Evolutionary conservation across 2,329 filamentous ascomycete species (phyloP), one percentile per base, ranked within the genome.

Genomic region (Colletotrichum tropicicola): DNA sequence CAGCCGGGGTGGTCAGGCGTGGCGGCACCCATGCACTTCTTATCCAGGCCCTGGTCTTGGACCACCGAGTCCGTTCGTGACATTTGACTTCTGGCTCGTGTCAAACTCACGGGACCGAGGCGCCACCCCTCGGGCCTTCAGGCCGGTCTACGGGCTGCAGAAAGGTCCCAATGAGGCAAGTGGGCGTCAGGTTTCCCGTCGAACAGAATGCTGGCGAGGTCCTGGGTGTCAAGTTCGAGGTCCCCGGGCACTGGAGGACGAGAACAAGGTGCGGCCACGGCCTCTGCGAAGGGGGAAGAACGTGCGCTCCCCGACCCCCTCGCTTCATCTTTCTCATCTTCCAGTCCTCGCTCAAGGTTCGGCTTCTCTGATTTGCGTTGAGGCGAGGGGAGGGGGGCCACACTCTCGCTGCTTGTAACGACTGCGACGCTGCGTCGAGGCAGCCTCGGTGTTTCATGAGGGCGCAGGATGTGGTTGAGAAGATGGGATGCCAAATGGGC

Each of bases 11-110:
- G 3, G 1, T 0, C 1, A 19, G 21, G 2, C n/a, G 28, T 19
- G 25, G 62, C 17, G 57, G 62, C 51, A 62, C 62, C 57, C 49
- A 56, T 65, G 49, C 61, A 65, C 35, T 62, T 61, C 51, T 65
- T 61, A 65, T 65, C 21, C 37, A 41, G 35, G 15, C 17, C 44
- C 27, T 49, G 30, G 39, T 37, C 48, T 52, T 43, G 19, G 43
- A n/a, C 44, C 21, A 32, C 39, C 25, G 3, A 21, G 35, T 17
- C 17, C 23, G 5, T 53, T 28, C n/a, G 25, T 8, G 27, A 8
- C 6, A 61, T 56, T 55, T 61, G 37, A 61, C 62, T 62, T 61
- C 23, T 45, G 35, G 57, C 62, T 62, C 48, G 27, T 62, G 37
- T 47, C 62, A 61, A 55, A 61, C 49, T 62, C 45, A 41, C 27